Base-by-base conservation (phyloP, 1,284 basidiomycete genomes). In the Cryptococcus sp. region DNA sequence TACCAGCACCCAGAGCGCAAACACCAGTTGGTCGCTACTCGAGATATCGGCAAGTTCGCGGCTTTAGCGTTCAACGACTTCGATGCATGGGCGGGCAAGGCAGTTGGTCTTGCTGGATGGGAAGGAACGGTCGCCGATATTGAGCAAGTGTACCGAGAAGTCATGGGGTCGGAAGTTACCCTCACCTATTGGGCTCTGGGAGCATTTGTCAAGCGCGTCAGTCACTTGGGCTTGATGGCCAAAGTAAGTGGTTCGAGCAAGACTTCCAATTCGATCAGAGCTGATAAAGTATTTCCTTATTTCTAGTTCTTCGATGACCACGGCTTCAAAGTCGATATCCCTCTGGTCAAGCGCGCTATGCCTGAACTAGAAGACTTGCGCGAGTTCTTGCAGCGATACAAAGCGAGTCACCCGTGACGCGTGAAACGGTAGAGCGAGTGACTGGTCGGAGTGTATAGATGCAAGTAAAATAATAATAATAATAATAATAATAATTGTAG, bases 371-470 rank as follows among this genome's bases (percentile, higher is more conserved):
- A 73, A 54, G 54, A 64, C 61, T 56, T 70, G 29, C 25, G 50
- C 20, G 25, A 46, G 15, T 72, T 64, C 62, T 59, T 72, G n/a
- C 46, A 57, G 49, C 59, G 68, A n/a, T 65, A 55, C 55, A 68
- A 69, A 59, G 52, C 51, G 19, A 23, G 29, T 25, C 23, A 52
- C 16, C 25, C 22, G 16, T 29, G 20, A 26, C n/a, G 13, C 25
- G 29, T 34, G 23, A 29, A 16, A 15, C 23, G 16, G 29, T 34
- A 13, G n/a, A 16, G 19, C 23, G 16, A 17, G 16, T 37, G 10
- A 8, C 20, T 39, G 8, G 45, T 46, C 3, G 17, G 7, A 34
- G 34, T 48, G 37, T 29, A 23, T 19, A 47, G 53, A 34, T 22
- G 20, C n/a, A 20, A 44, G 13, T 44, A 19, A 22, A 44, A 44